phyloP scores from a whole-genome alignment of 192 early-diverging fungal genomes.

The Dissophora ornata region DNA sequence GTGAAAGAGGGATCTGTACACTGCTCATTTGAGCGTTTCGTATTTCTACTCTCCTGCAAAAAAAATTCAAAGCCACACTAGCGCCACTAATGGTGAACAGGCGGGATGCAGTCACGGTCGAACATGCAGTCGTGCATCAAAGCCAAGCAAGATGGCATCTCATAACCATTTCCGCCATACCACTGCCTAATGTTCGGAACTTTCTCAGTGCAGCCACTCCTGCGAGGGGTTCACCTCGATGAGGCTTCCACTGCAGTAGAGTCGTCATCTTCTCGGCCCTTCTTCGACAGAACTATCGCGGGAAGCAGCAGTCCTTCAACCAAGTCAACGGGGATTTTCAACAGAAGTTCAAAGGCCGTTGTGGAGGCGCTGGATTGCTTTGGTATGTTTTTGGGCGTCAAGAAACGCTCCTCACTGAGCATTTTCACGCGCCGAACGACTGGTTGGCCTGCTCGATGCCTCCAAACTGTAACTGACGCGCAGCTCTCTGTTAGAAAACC shows the following conservation, averaged over 20 bases:
- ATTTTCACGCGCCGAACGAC: too few relatives aligned
- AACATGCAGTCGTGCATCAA: too few relatives aligned
- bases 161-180: too few relatives aligned
- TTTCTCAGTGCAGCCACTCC: conserved; percentile 63
- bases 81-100: conserved; percentile 8
- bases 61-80: conserved; percentile 5
- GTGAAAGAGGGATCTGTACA: conserved; percentile 24
- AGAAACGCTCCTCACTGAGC: too few relatives aligned
- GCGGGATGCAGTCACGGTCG: too few relatives aligned
- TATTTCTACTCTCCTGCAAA: too few relatives aligned
- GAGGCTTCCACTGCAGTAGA: conserved; percentile 40
- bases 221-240: conserved; percentile 53
- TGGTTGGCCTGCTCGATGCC: too few relatives aligned
- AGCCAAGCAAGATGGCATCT: too few relatives aligned
- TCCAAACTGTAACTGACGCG: too few relatives aligned
- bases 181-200: conserved; percentile 52
- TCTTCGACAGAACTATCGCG: conserved; percentile 26
- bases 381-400: conserved; percentile 9
- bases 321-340: conserved; percentile 48
- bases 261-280: conserved; percentile 37
- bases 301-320: conserved; percentile 18
- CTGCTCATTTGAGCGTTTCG: too few relatives aligned
- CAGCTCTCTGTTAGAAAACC: too few relatives aligned
- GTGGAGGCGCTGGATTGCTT: conserved; percentile 52
- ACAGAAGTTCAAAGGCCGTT: conserved; percentile 31